Conservation (phyloP, 2,329 filamentous ascomycete species). For the Colletotrichum echinochloae region DNA sequence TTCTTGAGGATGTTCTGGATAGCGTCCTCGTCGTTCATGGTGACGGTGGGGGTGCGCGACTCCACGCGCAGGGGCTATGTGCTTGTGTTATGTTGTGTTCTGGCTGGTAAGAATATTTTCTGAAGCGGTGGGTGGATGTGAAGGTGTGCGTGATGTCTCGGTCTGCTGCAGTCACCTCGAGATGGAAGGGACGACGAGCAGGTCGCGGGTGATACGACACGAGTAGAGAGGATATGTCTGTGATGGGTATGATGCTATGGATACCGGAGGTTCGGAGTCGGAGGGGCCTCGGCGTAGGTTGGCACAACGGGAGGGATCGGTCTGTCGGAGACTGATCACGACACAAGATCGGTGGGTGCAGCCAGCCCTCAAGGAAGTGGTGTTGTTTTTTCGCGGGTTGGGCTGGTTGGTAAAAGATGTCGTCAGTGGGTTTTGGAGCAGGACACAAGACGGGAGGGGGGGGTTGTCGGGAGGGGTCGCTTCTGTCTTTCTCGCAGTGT, state of each 20-base stretch:
- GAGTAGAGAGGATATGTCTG: constrained; percentile 1
- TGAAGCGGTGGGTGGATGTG: constrained; percentile 5
- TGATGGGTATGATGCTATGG: constrained; percentile 11
- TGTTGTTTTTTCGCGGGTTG: constrained; percentile 37
- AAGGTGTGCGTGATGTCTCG: constrained; percentile 3
- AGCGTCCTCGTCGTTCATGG: constrained; percentile 73
- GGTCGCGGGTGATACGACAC: constrained; percentile 1
- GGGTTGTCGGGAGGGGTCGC: constrained; percentile 35
- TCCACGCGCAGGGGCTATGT: constrained; percentile 49
- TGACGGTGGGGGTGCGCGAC: constrained; percentile 53
- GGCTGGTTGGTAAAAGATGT: constrained; percentile 38
- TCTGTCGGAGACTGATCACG: constrained; percentile 38
- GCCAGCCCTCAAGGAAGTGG: constrained; percentile 38
- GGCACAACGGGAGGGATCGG: constrained; percentile 34
- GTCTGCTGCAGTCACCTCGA: constrained; percentile 3
- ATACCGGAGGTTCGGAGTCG: constrained; percentile 32
- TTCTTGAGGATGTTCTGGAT: constrained; percentile 90
- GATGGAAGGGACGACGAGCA: not conserved
- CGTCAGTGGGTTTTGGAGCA: constrained; percentile 39
- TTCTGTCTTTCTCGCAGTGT: constrained; percentile 18
- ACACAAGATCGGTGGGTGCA: constrained; percentile 39
- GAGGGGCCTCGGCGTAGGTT: constrained; percentile 31
- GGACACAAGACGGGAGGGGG: constrained; percentile 23
- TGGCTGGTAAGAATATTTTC: not conserved
- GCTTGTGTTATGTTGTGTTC: constrained; percentile 16